phyloP scores from a whole-genome alignment of 306 rosid species.

The Pachyrhizus erosus region DNA sequence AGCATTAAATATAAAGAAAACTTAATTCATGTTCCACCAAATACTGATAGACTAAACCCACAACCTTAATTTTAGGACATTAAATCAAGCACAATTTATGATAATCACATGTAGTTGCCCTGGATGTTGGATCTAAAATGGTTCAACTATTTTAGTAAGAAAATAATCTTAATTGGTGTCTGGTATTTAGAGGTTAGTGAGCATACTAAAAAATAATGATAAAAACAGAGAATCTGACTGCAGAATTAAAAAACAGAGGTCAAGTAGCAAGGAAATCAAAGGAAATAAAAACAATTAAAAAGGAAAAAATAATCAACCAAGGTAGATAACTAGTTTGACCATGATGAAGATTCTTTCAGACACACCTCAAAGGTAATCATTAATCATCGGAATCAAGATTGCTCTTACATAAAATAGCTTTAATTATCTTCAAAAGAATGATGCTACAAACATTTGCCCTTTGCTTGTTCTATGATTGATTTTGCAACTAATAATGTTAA shows the following conservation, averaged over 20 bases:
- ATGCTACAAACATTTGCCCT: background rate
- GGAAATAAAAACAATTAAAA: conserved; percentile 5
- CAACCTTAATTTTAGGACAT: conserved; percentile 25
- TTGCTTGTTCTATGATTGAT: conserved; percentile 18
- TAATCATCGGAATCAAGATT: background rate
- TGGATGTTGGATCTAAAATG: conserved; percentile 5
- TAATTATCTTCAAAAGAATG: conserved; percentile 24
- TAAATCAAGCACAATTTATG: conserved; percentile 21
- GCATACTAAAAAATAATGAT: background rate
- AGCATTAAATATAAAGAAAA: conserved; percentile 4
- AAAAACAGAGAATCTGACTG: conserved; percentile 1
- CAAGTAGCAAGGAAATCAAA: background rate
- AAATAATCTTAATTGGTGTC: background rate
- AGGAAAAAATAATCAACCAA: background rate
- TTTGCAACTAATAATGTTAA: background rate
- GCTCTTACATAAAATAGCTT: background rate
- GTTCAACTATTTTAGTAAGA: background rate
- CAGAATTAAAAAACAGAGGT: conserved; percentile 10
- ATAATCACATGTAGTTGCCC: conserved; percentile 10
- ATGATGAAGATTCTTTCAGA: background rate
- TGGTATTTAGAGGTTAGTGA: conserved; percentile 10
- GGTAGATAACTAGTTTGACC: background rate
- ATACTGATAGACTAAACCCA: conserved; percentile 10
- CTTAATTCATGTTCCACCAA: conserved; percentile 21
- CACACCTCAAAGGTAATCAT: background rate